Percentiles rank a stretch among this genome's conserved stretches.
Evolutionary conservation across 768 basidiomycete species (phyloP).

Genomic region (Fomitopsis pulvina): DNA sequence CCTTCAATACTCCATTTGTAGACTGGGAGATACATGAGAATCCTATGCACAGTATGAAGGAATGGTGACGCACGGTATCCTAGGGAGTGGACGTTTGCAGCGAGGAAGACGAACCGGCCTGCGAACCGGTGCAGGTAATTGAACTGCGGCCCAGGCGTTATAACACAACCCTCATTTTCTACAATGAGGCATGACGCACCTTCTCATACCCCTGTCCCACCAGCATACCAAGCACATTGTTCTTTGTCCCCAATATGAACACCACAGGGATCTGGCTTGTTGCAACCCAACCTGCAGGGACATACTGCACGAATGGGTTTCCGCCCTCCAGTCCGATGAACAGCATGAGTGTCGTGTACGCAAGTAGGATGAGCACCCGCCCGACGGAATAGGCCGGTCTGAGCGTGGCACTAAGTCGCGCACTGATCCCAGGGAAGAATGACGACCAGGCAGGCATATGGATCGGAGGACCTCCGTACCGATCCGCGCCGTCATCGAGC

Average conservation of each 20-base stretch:
- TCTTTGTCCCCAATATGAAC: constrained; percentile 61
- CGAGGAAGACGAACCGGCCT: constrained; percentile 35
- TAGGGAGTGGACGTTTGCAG: constrained; percentile 35
- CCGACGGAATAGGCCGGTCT: neutral
- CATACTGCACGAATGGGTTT: constrained; percentile 41
- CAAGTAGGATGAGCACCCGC: neutral
- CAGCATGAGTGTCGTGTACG: constrained; percentile 17
- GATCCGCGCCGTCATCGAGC: neutral
- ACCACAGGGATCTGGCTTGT: constrained; percentile 60
- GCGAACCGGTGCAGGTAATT: constrained; percentile 47
- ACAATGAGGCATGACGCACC: constrained; percentile 28
- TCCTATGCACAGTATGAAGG: no score
- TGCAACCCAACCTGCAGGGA: constrained; percentile 47
- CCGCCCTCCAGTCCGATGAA: constrained; percentile 46
- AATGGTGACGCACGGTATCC: constrained; percentile 29
- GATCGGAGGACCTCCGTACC: neutral
- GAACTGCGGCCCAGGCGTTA: constrained; percentile 3
- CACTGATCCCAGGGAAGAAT: neutral
- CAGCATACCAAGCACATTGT: constrained; percentile 50
- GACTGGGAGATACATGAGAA: constrained; percentile 31
- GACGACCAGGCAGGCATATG: neutral
- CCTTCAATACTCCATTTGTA: constrained; percentile 38
- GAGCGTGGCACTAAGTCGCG: neutral
- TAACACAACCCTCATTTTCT: no score
- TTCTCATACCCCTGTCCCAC: constrained; percentile 66